Base-by-base conservation (phyloP, 805 yeast species). In the Lachancea sp. region DNA sequence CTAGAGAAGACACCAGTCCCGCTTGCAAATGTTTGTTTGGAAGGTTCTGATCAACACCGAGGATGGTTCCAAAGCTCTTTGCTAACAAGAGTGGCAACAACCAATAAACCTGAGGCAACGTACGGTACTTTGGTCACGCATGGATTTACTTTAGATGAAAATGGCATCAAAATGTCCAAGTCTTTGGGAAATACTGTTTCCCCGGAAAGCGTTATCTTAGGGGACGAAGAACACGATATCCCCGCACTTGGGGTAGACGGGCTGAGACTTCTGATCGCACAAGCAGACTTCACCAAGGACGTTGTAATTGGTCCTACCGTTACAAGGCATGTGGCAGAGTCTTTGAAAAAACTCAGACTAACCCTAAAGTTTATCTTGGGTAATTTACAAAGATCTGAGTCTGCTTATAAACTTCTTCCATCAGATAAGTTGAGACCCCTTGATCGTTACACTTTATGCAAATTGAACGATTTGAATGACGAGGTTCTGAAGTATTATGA, bases 11-110 rank as follows among this genome's bases (percentile, higher is more conserved):
- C 35, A 2, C 66, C 78, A 22, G 66, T 64, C 0, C 65, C 63
- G n/a, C 50, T 78, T 4, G 81, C 94, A 0, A 94, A 89, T 61
- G 72, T 86, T n/a, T 90, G 87, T 56, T 61, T 90, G 11, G 99
- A 92, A 67, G 99, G 99, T 2, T 77, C 89, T n/a, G 99, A 92
- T 57, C 99, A 92, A 61, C 98, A 92, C 57, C 75, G 99, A 45
- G 99, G 99, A 1, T 92, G 99, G 99, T 92, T 92, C 60, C 99
- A 92, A 65, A 85, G 96, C 23, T 87, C 96, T 1, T 64, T 92
- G 20, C 66, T 92, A 43, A 88, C 94, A 18, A 83, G 78, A 54
- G 73, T 87, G 17, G 83, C 83, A 3, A 62, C 50, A 6, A 48
- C 62, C 5, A 50, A 51, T 1, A 29, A 34, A 1, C 52, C 63